Base-by-base conservation (phyloP, 1,284 basidiomycete species). In the Trichosporon faecale region DNA sequence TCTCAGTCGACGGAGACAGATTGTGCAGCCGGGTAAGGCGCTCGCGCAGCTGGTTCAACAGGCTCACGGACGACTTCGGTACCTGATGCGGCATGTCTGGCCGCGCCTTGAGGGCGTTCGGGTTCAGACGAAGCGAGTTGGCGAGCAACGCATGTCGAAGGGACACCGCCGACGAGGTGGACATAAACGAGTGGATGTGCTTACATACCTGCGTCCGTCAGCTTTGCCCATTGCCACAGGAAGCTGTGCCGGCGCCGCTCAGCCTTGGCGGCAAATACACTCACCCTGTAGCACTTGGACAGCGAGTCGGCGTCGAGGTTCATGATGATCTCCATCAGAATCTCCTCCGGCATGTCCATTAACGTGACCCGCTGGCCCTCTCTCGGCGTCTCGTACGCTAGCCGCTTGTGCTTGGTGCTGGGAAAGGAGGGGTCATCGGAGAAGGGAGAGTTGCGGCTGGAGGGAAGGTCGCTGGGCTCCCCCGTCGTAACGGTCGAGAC, bases 81-180 rank as follows among this genome's bases (percentile, higher is more conserved):
- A 76, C 70, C 21, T 77, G 76, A 29, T 73, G 65, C 1, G 72
- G 67, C 57, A 76, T 71, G 44, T 66, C 37, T 8, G 72, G 67
- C 16, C 69, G 61, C 7, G 76, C 73, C 6, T 33, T 16, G 23
- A 75, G 55, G 5, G 75, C 73, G 70, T 88, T 89, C 14, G 80
- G 79, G 65, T 83, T 82, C 16, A 90, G 88, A 70, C 90, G 88
- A 6, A 93, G 87, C 78, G 92, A 92, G 0, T 90, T 88, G 0
- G 91, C 91, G 2, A 91, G 85, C 75, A 95, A 91, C 0, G 91
- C 90, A 72, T 89, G 90, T 29, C 89, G 89, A 88, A 93, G 92
- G 23, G 93, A 86, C 12, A 83, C 73, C 1, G 73, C 71, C 1
- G 80, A 72, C 25, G 79, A 79, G 7, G 73, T 70, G 2, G 73